Percentiles rank a stretch among this genome's conserved stretches.
These are phyloP conservation scores for Phylloporus sp. DNA, from an alignment of 1,284 basidiomycete genomes.

Conservation along the genomic window DNA sequence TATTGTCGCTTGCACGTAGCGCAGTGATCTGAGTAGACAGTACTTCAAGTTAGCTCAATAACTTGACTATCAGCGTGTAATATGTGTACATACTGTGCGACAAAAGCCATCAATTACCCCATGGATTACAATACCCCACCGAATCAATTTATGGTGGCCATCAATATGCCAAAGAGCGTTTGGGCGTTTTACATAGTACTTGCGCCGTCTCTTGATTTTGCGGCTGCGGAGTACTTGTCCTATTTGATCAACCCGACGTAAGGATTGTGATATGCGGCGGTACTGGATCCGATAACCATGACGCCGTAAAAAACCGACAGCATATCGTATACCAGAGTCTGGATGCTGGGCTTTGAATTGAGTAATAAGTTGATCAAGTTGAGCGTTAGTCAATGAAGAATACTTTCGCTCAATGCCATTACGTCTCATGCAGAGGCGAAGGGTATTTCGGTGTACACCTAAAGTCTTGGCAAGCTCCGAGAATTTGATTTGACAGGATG, in stretches of 20 bases:
- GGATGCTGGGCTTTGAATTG: conserved; percentile 24
- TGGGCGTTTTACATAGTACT: conserved; percentile 36
- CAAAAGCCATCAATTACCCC: conserved; percentile 49
- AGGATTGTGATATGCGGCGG: not conserved
- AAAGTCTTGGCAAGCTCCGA: conserved; percentile 25
- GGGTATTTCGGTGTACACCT: conserved; percentile 22
- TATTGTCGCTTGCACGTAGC: conserved; percentile 32
- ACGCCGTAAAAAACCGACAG: not conserved
- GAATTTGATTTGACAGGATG: conserved; percentile 15
- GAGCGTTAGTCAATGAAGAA: conserved; percentile 15
- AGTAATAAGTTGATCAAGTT: conserved; percentile 28
- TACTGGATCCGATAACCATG: not conserved
- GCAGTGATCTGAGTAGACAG: conserved; percentile 5
- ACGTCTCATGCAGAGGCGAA: conserved; percentile 19
- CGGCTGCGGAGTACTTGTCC: not conserved
- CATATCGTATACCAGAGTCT: not conserved
- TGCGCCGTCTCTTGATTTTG: not conserved
- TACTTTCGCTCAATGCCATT: conserved; percentile 18
- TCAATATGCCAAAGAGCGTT: conserved; percentile 34
- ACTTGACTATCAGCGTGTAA: too few species aligned
- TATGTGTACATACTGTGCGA: conserved; percentile 37
- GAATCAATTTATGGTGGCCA: conserved; percentile 43
- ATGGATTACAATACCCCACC: conserved; percentile 56
- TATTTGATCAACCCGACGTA: not conserved
- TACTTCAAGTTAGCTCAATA: too few species aligned